Percentiles rank a stretch among this genome's conserved stretches.
Conservation (phyloP, 2,329 filamentous ascomycete species). For the Sporothrix globosa region DNA sequence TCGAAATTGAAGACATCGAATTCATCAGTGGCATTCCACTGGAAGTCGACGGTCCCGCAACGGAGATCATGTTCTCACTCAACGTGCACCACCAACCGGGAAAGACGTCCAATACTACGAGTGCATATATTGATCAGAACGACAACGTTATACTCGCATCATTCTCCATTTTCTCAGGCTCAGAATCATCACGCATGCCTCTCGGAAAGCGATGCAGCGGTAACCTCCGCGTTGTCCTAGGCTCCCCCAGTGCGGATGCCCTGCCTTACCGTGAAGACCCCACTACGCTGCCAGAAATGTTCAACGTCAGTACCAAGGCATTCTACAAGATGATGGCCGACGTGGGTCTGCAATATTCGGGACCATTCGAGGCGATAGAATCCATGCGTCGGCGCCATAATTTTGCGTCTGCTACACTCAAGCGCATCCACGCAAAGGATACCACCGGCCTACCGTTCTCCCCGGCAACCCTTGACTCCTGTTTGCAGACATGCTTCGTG, state of each 20-base stretch:
- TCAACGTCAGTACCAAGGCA: conserved; percentile 41
- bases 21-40: conserved; percentile 44
- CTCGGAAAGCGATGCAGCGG: conserved; percentile 47
- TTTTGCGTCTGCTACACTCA: conserved; percentile 44
- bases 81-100: conserved; percentile 34
- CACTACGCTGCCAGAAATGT: conserved; percentile 41
- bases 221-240: conserved; percentile 43
- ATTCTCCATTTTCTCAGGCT: conserved; percentile 45
- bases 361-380: conserved; percentile 46
- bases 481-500: conserved; percentile 50
- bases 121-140: not conserved
- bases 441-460: conserved; percentile 46
- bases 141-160: conserved; percentile 40
- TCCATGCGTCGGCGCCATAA: conserved; percentile 45
- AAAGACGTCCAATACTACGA: not conserved
- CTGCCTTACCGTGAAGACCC: conserved; percentile 39
- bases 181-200: conserved; percentile 41
- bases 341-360: conserved; percentile 47
- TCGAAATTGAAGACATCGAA: conserved; percentile 43
- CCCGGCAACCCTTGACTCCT: conserved; percentile 49
- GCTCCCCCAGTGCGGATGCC: conserved; percentile 36
- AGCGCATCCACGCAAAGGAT: conserved; percentile 44
- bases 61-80: conserved; percentile 47
- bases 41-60: conserved; percentile 43
- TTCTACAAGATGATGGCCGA: conserved; percentile 50